Base-by-base conservation (phyloP, 305 asterid species). In the Salvia sclarea region DNA sequence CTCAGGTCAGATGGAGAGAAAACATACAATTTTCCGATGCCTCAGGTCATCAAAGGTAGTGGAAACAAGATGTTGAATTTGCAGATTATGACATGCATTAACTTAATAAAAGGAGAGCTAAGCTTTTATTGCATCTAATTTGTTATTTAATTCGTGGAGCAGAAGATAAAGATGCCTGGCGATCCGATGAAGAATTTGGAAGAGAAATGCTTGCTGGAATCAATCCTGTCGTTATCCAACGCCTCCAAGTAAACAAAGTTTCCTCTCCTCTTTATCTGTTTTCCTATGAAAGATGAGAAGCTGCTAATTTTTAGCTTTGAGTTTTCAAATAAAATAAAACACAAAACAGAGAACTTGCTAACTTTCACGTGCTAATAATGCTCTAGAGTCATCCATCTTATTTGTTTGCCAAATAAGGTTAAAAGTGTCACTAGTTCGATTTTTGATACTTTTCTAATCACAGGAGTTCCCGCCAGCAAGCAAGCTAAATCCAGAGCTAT, bases 401-500 rank as follows among this genome's bases (percentile, higher is more conserved):
- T 12, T 57, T 48, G 9, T 50, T 50, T 49, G 52, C 18, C 22
- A 5, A 69, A 49, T 21, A 45, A 75, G 62, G 18, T 20, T 8
- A 24, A 50, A 33, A 30, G 55, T 57, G 60, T 33, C 20, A 17
- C 35, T 50, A 64, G 60, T 48, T 31, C 43, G 59, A 20, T 37
- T 48, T 13, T 41, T 43, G 20, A 69, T 18, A 35, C 21, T 68
- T 58, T 0, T 64, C 17, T 54, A 24, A 18, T 45, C 54, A 50
- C 83, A 90, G 97, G 96, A 90, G 69, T 93, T 93, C 22, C 97
- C 97, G 38, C 98, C 92, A 11, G 56, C 61, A 63, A 88, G 97
- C 91, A 85, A 84, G 75, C 84, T 90, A 35, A 78, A 93, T 64
- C 84, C 84, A 1, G 47, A 70, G 49, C n/a, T 72, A 50, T 91